Percentiles rank a stretch among this genome's conserved stretches.
Evolutionary conservation across 2,329 filamentous ascomycete genomes (phyloP).

Genomic region (Pseudocercospora ulei): DNA sequence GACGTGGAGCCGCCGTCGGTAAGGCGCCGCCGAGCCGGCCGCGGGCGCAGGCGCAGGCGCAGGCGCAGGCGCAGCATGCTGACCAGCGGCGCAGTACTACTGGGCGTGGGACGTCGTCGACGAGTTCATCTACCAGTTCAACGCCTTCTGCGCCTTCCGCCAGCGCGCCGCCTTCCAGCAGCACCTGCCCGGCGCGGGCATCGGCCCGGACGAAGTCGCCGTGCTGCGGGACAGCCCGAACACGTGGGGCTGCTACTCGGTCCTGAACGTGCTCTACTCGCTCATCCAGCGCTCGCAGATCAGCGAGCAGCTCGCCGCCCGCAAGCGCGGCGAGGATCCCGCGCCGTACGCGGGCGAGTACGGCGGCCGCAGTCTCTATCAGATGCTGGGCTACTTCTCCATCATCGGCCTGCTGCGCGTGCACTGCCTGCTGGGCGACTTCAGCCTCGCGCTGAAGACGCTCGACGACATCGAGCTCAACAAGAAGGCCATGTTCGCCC

Average conservation of each 20-base stretch:
- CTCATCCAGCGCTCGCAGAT: conserved; percentile 98
- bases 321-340: conserved; percentile 88
- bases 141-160: conserved; percentile 96
- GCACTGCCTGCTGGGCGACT: conserved; percentile 92
- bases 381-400: conserved; percentile 98
- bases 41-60: conserved; percentile 2
- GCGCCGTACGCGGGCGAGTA: conserved; percentile 86
- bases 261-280: conserved; percentile 97
- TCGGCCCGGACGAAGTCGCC: conserved; percentile 86
- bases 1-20: conserved; percentile 94
- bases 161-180: conserved; percentile 72
- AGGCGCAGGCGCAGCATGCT: too few species aligned
- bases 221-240: conserved; percentile 93
- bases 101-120: conserved; percentile 99
- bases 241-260: conserved; percentile 99
- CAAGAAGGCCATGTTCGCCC: conserved; percentile 99
- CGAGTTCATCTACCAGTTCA: conserved; percentile 99
- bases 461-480: conserved; percentile 99
- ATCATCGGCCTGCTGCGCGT: conserved; percentile 95
- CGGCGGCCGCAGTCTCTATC: conserved; percentile 84
- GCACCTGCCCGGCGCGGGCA: conserved; percentile 37
- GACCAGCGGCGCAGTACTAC: conserved; percentile 60
- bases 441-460: conserved; percentile 95
- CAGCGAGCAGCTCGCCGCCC: conserved; percentile 88
- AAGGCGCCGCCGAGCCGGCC: conserved; percentile 38